These are phyloP conservation scores for Ogataea methanolica DNA, from an alignment of 805 yeast genomes.

Conservation along the genomic window DNA sequence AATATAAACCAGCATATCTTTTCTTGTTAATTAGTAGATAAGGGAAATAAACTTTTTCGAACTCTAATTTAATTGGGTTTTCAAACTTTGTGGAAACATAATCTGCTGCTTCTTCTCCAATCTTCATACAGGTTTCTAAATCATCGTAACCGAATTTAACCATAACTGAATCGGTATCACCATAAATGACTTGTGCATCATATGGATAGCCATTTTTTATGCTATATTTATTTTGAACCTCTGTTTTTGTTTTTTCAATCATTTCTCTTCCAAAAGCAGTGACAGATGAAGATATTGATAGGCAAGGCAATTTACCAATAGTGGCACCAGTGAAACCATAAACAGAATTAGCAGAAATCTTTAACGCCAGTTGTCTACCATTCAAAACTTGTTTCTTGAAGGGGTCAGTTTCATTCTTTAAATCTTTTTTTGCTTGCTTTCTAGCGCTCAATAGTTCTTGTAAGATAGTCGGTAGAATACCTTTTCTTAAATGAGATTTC, in stretches of 20 bases:
- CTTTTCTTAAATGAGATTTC: slow-evolving; percentile 62
- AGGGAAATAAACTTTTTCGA: slow-evolving; percentile 95
- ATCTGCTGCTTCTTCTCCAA: slow-evolving; percentile 94
- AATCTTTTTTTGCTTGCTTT: slow-evolving; percentile 85
- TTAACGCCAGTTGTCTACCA: slow-evolving; percentile 95
- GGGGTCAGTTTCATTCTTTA: slow-evolving; percentile 91
- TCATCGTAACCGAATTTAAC: slow-evolving; percentile 89
- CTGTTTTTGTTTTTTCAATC: slow-evolving; percentile 88
- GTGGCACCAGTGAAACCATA: slow-evolving; percentile 99
- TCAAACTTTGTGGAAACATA: slow-evolving; percentile 74
- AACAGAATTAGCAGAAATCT: slow-evolving; percentile 96
- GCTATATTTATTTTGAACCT: slow-evolving; percentile 75
- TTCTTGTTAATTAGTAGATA: slow-evolving; percentile 91
- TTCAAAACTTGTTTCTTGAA: slow-evolving; percentile 89
- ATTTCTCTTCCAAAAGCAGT: slow-evolving; percentile 95
- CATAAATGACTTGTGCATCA: slow-evolving; percentile 90
- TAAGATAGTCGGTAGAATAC: slow-evolving; percentile 87
- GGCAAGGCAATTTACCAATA: slow-evolving; percentile 92
- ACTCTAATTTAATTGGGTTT: slow-evolving; percentile 89
- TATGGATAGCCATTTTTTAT: slow-evolving; percentile 78
- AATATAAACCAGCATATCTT: slow-evolving; percentile 93
- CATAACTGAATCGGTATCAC: slow-evolving; percentile 99
- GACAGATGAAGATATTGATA: slow-evolving; percentile 92
- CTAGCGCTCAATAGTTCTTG: slow-evolving; percentile 87
- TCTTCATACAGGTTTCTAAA: slow-evolving; percentile 75